A percentile compares a stretch with the other conserved stretches of the same genome.
Conservation (phyloP, 768 basidiomycete genomes). For the Xerocomellus chrysenteron region DNA sequence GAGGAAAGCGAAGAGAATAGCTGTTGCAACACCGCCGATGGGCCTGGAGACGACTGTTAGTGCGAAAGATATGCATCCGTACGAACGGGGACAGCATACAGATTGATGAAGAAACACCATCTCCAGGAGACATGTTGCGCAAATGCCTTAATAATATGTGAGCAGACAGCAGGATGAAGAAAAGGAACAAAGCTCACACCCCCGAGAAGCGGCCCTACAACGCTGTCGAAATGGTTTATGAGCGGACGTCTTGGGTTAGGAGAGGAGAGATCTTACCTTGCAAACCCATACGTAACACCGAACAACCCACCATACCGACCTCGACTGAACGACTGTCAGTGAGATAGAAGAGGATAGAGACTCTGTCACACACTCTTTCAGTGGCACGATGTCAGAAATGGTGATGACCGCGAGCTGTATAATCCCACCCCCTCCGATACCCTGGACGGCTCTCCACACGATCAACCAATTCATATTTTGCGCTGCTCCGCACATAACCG, state of each 20-base stretch:
- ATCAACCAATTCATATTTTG: constrained; percentile 79
- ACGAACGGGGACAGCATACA: constrained; percentile 40
- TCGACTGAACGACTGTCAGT: constrained; percentile 46
- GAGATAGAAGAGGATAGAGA: not conserved
- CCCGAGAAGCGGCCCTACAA: constrained; percentile 79
- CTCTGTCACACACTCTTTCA: constrained; percentile 58
- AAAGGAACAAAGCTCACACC: constrained; percentile 52
- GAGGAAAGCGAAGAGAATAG: constrained; percentile 67
- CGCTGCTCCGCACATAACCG: constrained; percentile 79
- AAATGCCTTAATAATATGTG: constrained; percentile 42
- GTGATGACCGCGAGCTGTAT: constrained; percentile 76
- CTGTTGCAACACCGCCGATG: constrained; percentile 65
- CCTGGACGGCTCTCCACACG: constrained; percentile 74
- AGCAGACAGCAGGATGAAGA: not conserved
- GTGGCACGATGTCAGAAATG: constrained; percentile 78
- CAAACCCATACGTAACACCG: constrained; percentile 76
- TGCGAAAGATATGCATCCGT: not conserved
- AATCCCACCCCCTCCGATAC: constrained; percentile 81
- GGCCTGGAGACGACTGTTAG: constrained; percentile 44
- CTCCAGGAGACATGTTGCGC: constrained; percentile 78
- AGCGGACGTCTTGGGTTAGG: not conserved
- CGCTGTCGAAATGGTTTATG: constrained; percentile 34
- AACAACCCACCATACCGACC: constrained; percentile 76
- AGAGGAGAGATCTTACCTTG: constrained; percentile 34
- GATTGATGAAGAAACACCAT: constrained; percentile 82